Base-by-base conservation (phyloP, 176 grass and related monocot genomes). In the Avena atlantica region DNA sequence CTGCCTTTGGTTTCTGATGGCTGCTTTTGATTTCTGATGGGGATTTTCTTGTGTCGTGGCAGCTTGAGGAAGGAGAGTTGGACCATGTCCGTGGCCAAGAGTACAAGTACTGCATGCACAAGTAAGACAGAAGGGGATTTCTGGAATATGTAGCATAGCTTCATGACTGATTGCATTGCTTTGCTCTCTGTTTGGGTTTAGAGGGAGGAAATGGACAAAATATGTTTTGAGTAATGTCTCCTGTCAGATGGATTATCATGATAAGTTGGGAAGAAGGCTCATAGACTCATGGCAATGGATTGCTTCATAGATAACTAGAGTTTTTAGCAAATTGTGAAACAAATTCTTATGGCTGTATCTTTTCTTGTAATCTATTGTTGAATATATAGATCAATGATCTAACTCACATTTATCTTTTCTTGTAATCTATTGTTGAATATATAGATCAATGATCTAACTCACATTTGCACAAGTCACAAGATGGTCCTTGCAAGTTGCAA, bases 41-140 rank as follows among this genome's bases (percentile, higher is more conserved):
- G 10, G 15, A 63, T 73, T 78, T 16, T 9, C 4, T 12, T 65
- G 5, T 44, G 36, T 44, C 81, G 14, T 66, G 45, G 51, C 87
- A 98, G 96, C 88, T 98, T 36, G 96, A 98, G 70, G 96, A 98
- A 98, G 96, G 96, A n/a, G 96, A 98, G 77, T 67, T 91, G 66
- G 96, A 98, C 83, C 91, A 92, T 51, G 70, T 96, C 80, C 90
- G 96, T 19, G 40, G 92, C 56, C 93, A 98, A 60, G 96, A 98
- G 86, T 98, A 88, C 90, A 98, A 98, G 76, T 98, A 95, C 80
- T 98, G 96, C 87, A 92, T 95, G 96, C 87, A 88, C 92, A 98
- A 94, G 96, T 98, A 94, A 88, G 92, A 29, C 79, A 19, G 2
- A 52, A 21, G 3, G 23, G 70, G 45, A 67, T 72, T 58, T 49